phyloP scores from a whole-genome alignment of 2,329 filamentous ascomycete genomes.

The Aspergillus fijiensis region DNA sequence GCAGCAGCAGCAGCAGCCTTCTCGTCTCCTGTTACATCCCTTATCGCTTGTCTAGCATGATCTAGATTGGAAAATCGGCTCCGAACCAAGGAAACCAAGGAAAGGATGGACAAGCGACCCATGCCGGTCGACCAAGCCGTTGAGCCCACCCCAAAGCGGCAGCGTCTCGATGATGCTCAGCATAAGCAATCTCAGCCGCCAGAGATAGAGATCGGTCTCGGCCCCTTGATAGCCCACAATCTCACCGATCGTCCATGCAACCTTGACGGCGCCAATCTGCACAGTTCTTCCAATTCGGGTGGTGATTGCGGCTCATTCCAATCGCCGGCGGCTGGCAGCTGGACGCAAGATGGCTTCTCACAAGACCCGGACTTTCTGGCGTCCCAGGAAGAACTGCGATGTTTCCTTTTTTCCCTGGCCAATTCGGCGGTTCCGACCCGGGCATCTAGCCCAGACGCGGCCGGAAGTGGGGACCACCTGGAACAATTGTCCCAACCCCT shows the following conservation, averaged over 20 bases:
- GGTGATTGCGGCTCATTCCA: not conserved
- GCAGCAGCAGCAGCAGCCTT: not conserved
- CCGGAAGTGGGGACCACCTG: conserved; percentile 9
- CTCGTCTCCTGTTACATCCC: not conserved
- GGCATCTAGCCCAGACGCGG: conserved; percentile 35
- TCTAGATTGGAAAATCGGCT: not conserved
- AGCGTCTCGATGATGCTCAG: not conserved
- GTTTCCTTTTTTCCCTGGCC: conserved; percentile 46
- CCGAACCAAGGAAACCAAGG: not conserved
- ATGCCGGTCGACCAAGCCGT: not conserved
- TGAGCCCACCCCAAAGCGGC: conserved; percentile 13
- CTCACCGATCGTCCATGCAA: not conserved
- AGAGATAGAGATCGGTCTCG: not conserved
- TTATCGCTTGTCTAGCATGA: not conserved
- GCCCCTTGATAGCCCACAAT: not conserved
- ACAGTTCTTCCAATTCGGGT: conserved; percentile 2
- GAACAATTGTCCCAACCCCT: not conserved
- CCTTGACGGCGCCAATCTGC: not conserved
- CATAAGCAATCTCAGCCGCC: not conserved
- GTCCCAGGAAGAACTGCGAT: conserved; percentile 47
- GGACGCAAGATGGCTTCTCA: conserved; percentile 32
- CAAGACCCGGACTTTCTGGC: conserved; percentile 47
- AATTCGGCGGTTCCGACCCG: conserved; percentile 47
- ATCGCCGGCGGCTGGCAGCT: conserved; percentile 15
- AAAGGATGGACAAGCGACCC: not conserved